Base-by-base conservation (phyloP, 495 filamentous ascomycete genomes). In the Penicillium angulare region DNA sequence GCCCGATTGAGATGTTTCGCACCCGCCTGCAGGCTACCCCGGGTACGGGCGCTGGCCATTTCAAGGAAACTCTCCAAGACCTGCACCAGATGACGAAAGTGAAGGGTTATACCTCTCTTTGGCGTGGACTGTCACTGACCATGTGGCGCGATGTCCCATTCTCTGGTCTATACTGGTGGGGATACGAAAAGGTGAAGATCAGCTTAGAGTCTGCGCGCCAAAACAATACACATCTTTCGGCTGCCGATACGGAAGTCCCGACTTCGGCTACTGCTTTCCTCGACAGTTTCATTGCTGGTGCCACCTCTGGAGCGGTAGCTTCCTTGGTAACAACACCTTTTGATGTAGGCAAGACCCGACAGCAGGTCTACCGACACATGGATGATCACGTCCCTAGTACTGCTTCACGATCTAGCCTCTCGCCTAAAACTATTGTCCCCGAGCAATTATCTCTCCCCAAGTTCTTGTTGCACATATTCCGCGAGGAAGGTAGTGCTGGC, bases 101-200 rank as follows among this genome's bases (percentile, higher is more conserved):
- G 0, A 79, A 87, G 44, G 93, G 93, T 5, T 88, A 92, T 50
- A 76, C 76, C 7, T 88, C 91, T 1, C 79, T 98, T 0, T 98
- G 93, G 93, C 78, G 93, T n/a, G 93, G 93, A 0, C 70, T 98
- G 47, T 89, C 86, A 0, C 76, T 98, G 24, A 97, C 92, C 0
- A 82, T 98, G 59, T 98, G 93, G 93, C 79, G 93, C 23, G 93
- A 98, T 63, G 93, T 97, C 0, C 93, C 93, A 1, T 98, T 98
- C 63, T 97, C 92, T 5, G 93, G 87, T 7, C 77, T 98, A 46
- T 98, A 98, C 72, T 98, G 93, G 93, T 90, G 87, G 82, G 93
- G 93, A 10, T 98, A 98, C 63, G 93, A 98, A 74, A 77, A 81
- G 23, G 82, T 90, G 34, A 84, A 89, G 23, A 79, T 81, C 27